Percentiles rank a stretch among this genome's conserved stretches.
Conservation (phyloP, 345 rosid species). For the Populus tremula region DNA sequence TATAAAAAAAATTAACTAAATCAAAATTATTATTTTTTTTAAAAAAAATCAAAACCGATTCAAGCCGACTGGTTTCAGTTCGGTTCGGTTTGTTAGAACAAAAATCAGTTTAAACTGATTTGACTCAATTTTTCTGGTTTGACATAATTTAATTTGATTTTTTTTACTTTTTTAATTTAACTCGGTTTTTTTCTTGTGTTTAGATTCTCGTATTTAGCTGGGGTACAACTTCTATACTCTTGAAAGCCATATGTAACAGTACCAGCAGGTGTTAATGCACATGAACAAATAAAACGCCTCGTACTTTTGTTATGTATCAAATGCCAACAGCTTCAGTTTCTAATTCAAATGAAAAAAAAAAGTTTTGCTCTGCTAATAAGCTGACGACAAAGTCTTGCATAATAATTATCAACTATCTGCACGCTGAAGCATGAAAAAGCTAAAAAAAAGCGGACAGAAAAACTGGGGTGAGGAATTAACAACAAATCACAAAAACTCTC, state of each 20-base stretch:
- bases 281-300: not conserved
- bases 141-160: too few species aligned
- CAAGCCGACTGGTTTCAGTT: too few species aligned
- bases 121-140: too few species aligned
- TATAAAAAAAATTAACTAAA: too few species aligned
- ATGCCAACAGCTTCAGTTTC: not conserved
- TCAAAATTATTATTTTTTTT: too few species aligned
- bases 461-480: not conserved
- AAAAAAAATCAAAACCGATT: too few species aligned
- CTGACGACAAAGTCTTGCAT: not conserved
- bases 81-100: too few species aligned
- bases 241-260: not conserved
- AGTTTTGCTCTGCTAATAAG: not conserved
- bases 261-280: too few species aligned
- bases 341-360: not conserved
- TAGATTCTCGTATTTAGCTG: not conserved
- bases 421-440: not conserved
- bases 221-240: not conserved
- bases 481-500: not conserved
- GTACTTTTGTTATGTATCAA: not conserved
- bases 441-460: not conserved
- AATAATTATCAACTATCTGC: not conserved
- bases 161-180: too few species aligned
- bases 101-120: too few species aligned
- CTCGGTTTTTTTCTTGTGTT: not conserved